Conservation (phyloP, 495 filamentous ascomycete species). For the Glonium stellatum region DNA sequence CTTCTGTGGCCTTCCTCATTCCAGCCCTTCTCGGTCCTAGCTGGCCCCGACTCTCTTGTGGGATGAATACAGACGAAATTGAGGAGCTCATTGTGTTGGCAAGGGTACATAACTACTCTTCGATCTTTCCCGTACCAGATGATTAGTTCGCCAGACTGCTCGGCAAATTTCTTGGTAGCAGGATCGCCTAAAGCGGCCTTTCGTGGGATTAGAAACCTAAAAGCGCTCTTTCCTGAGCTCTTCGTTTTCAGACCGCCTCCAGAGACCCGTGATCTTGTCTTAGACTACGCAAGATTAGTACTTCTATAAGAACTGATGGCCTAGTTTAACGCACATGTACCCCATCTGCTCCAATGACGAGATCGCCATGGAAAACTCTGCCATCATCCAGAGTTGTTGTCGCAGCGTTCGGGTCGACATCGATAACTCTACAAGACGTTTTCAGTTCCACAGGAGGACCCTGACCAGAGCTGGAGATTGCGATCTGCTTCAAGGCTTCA, state of each 20-base stretch:
- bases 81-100: conserved; percentile 46
- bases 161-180: conserved; percentile 38
- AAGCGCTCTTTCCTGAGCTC: conserved; percentile 51
- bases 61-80: conserved; percentile 59
- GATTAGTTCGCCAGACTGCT: conserved; percentile 38
- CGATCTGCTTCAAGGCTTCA: conserved; percentile 24
- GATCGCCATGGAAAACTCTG: conserved; percentile 21
- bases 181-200: conserved; percentile 43
- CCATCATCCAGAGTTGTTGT: conserved; percentile 23
- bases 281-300: conserved; percentile 4
- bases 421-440: conserved; percentile 12
- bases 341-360: conserved; percentile 34
- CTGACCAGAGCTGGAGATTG: conserved; percentile 17
- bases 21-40: conserved; percentile 35
- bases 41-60: conserved; percentile 20
- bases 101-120: conserved; percentile 55
- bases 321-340: conserved; percentile 14
- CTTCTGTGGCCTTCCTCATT: conserved; percentile 43
- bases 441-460: conserved; percentile 23
- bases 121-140: conserved; percentile 48
- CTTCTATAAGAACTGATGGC: too few species aligned
- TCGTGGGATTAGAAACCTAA: conserved; percentile 52
- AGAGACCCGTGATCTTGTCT: conserved; percentile 21
- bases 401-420: conserved; percentile 5
- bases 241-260: conserved; percentile 37